These are phyloP conservation scores for Phytophthora melonis DNA, from an alignment of 352 stramenopile species.

Conservation along the genomic window DNA sequence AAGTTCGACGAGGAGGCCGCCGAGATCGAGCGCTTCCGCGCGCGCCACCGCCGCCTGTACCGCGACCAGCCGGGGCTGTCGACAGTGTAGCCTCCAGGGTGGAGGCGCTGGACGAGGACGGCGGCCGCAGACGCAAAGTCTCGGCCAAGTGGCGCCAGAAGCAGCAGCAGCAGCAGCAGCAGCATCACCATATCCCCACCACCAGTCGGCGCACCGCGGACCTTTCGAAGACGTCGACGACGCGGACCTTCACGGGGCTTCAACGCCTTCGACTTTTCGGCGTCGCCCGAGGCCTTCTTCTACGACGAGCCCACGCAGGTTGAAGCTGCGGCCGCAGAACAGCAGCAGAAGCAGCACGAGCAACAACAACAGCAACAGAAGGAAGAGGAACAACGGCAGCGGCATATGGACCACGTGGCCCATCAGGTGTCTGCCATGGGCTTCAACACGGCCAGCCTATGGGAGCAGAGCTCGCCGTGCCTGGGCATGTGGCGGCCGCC, in stretches of 20 bases:
- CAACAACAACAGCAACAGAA: not conserved
- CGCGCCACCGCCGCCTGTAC: slow-evolving; percentile 40
- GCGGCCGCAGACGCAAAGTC: slow-evolving; percentile 51
- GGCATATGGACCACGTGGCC: slow-evolving; percentile 21
- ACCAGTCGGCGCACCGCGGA: not conserved
- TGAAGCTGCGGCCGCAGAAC: not conserved
- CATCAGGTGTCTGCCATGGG: slow-evolving; percentile 34
- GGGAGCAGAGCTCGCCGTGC: slow-evolving; percentile 21
- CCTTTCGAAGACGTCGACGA: slow-evolving; percentile 13
- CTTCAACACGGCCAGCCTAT: slow-evolving; percentile 42
- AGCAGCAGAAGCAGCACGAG: not conserved
- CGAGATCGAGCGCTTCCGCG: slow-evolving; percentile 56
- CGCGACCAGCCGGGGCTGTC: slow-evolving; percentile 22
- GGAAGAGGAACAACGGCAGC: not conserved
- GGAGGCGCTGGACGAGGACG: slow-evolving; percentile 25
- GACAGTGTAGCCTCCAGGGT: not conserved
- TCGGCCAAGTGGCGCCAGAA: slow-evolving; percentile 35
- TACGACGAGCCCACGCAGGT: not conserved
- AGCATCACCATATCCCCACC: not conserved
- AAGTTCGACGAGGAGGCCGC: slow-evolving; percentile 8
- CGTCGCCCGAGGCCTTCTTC: slow-evolving; percentile 38
- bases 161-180: slow-evolving; percentile 25
- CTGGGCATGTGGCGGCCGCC: slow-evolving; percentile 29
- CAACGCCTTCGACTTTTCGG: slow-evolving; percentile 53
- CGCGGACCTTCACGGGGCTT: slow-evolving; percentile 29